Conservation (phyloP, 768 basidiomycete genomes). For the Boletellus ananas region DNA sequence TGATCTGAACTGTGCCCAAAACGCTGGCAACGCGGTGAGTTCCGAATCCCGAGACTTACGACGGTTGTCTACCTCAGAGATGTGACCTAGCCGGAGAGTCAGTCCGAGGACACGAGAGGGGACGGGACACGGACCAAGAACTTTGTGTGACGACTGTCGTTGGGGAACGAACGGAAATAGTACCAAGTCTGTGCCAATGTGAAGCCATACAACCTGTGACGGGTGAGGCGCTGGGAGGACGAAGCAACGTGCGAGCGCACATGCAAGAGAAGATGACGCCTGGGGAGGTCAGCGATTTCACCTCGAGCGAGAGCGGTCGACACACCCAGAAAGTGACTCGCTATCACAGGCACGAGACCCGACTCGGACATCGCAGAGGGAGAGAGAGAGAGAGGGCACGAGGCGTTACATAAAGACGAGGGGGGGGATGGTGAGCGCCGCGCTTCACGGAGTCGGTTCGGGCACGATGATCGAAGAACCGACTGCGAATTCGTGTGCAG, state of each 20-base stretch:
- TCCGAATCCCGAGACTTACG: not conserved
- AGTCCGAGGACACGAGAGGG: not conserved
- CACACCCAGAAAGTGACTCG: slow-evolving; percentile 28
- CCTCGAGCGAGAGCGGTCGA: not conserved
- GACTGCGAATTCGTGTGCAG: not conserved
- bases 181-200: slow-evolving; percentile 34
- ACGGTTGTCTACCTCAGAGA: slow-evolving; percentile 21
- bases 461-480: slow-evolving; percentile 28
- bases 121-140: slow-evolving; percentile 23
- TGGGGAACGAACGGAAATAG: slow-evolving; percentile 31
- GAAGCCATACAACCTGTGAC: slow-evolving; percentile 32
- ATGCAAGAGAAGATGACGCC: slow-evolving; percentile 33
- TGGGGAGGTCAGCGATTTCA: slow-evolving; percentile 8
- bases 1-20: slow-evolving; percentile 27
- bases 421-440: slow-evolving; percentile 26
- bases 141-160: slow-evolving; percentile 30
- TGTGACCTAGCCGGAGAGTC: slow-evolving; percentile 20
- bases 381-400: not conserved
- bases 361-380: slow-evolving; percentile 10
- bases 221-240: not conserved
- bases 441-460: slow-evolving; percentile 29
- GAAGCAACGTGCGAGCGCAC: slow-evolving; percentile 15
- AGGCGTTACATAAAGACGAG: slow-evolving; percentile 7
- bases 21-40: slow-evolving; percentile 14
- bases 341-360: slow-evolving; percentile 17